Evolutionary conservation across 768 basidiomycete species (phyloP), one percentile per base, ranked within the genome.

Genomic region (Collybia sordida): DNA sequence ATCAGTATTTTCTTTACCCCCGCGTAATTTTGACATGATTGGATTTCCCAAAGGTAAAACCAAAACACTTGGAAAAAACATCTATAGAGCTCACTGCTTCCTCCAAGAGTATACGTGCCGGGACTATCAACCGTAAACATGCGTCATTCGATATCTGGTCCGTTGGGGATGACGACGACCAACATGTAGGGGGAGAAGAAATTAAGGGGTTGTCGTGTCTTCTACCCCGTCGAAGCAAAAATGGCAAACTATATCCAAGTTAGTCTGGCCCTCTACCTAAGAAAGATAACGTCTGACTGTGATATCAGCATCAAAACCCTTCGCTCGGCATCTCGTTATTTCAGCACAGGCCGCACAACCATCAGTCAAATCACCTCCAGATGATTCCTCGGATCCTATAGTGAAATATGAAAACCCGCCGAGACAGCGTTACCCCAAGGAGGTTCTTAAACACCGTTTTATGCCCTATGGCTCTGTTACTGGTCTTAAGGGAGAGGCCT

Each of bases 91-190:
- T 71, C 0, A 71, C 80, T 4, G 61, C 74, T 0, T 63, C 72
- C 5, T 67, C 74, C 14, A 56, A 59, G 43, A 78, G 67, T 4
- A 63, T 67, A 3, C 72, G 71, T 15, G 54, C 85, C 3, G 86
- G 82, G 0, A 64, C 63, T 3, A 51, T 90, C 18, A 67, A 73
- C 11, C 73, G 77, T 21, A 90, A 86, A 61, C 66, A 74, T 28
- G 66, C 72, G 2, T 66, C 73, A 0, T 88, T 81, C 53, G 86
- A 88, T 53, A 67, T 90, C 6, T 90, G 86, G 87, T 77, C 78
- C 17, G 56, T 87, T 14, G 81, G 75, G 1, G 70, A 74, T 14
- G 72, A 70, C 17, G 70, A 68, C 19, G 64, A 70, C 25, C 54
- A 47, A 6, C 63, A 59, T 1, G 52, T 75, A 15, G 77, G 80